Base-by-base conservation (phyloP, 352 stramenopile genomes). In the Halophytophthora polymorphica region DNA sequence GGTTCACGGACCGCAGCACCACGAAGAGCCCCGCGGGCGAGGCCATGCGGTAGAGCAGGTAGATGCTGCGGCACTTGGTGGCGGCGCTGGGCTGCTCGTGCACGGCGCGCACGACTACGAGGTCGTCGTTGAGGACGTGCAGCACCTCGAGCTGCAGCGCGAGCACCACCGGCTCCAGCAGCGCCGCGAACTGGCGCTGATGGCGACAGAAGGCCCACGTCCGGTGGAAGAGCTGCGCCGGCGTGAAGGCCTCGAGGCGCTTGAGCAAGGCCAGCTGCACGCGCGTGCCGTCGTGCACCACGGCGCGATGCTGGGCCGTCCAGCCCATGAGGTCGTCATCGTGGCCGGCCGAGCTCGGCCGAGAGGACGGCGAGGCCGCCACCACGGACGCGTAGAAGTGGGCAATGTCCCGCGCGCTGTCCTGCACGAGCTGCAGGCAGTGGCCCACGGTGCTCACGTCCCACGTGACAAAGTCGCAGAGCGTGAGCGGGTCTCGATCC, bases 391-490 rank as follows among this genome's bases (percentile, higher is more conserved):
- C 38, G 29, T 71, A 68, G 17, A 71, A 71, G 23, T 19, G 43
- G 0, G 53, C 49, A 15, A 71, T 71, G 8, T 71, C 58, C 25
- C 39, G 58, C 21, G 50, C 59, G 0, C 58, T 59, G 28, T 67
- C 50, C 22, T 42, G 37, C 19, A 68, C 63, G 19, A 71, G 58
- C 29, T 66, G 53, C 49, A 71, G 48, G 29, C 63, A 71, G 25
- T 68, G 58, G 10, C 58, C 53, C 13, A 71, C 35, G 7, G 63
- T 71, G 17, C 49, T 31, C 5, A 59, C 46, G 15, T 71, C 63
- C 63, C 63, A 71, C 25, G 58, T 68, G 36, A 71, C 58, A 51
- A 71, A 68, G 47, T 71, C 63, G 39, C 63, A 71, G 28, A 71
- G 47, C n/a, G 63, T 71, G 22, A 68, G 49, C 18, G 53, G 43